Conservation (phyloP, 805 yeast genomes). For the Helenozyma baotianmanensis region DNA sequence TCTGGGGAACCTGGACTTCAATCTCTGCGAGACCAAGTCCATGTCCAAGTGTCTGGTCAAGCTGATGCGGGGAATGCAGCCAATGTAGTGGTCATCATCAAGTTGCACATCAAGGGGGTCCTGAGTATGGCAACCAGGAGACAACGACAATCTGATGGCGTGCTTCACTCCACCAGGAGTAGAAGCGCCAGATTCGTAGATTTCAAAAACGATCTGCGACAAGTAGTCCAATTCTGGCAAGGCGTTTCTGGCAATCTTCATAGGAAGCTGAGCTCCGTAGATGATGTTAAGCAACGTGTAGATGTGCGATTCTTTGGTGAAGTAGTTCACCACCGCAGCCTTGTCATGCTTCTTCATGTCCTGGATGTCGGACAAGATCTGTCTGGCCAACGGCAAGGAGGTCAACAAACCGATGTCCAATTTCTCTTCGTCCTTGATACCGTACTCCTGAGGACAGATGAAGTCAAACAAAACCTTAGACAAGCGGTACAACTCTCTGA, state of each 20-base stretch:
- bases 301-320: slow-evolving; percentile 96
- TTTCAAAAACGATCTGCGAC: slow-evolving; percentile 90
- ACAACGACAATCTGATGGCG: slow-evolving; percentile 82
- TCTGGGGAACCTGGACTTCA: slow-evolving; percentile 76
- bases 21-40: slow-evolving; percentile 78
- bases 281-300: slow-evolving; percentile 87
- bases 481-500: slow-evolving; percentile 83
- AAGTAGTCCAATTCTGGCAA: slow-evolving; percentile 93
- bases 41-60: slow-evolving; percentile 90
- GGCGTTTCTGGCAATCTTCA: slow-evolving; percentile 91
- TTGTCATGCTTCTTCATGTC: slow-evolving; percentile 71
- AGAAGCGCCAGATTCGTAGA: slow-evolving; percentile 68
- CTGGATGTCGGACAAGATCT: slow-evolving; percentile 74
- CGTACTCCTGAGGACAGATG: slow-evolving; percentile 98
- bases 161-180: slow-evolving; percentile 71
- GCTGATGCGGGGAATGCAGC: slow-evolving; percentile 88
- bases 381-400: slow-evolving; percentile 87
- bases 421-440: slow-evolving; percentile 92
- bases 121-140: slow-evolving; percentile 98
- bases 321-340: slow-evolving; percentile 84
- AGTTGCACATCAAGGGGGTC: slow-evolving; percentile 96
- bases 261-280: slow-evolving; percentile 90
- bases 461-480: slow-evolving; percentile 94
- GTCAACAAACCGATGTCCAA: slow-evolving; percentile 93
- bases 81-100: slow-evolving; percentile 93